Conservation (phyloP, 441 rosid genomes). For the Populus trichocarpa region DNA sequence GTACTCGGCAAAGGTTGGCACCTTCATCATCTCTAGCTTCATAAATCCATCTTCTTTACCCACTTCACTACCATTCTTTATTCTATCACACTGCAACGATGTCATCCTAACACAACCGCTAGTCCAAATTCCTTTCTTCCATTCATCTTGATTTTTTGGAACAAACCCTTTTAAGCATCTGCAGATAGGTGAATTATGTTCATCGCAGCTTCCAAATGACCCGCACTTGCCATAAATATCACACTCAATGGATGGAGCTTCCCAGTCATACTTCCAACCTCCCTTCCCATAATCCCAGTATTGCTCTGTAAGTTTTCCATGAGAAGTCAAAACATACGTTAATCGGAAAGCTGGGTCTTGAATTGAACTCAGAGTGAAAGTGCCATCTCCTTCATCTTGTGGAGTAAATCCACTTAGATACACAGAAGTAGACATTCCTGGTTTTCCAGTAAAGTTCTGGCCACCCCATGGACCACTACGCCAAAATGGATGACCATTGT, state of each 20-base stretch:
- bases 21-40: conserved; percentile 19
- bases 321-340: conserved; percentile 18
- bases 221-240: too few species aligned
- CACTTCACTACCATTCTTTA: conserved; percentile 13
- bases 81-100: conserved; percentile 21
- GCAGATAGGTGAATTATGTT: too few species aligned
- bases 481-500: conserved; percentile 30
- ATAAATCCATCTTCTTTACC: conserved; percentile 38
- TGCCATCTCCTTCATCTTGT: conserved; percentile 20
- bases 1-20: conserved; percentile 30
- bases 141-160: too few species aligned
- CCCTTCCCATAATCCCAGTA: neutral
- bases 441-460: conserved; percentile 33
- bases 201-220: too few species aligned
- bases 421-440: conserved; percentile 10
- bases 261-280: conserved; percentile 6
- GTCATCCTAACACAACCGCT: too few species aligned
- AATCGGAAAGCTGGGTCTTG: neutral
- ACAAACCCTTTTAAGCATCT: too few species aligned
- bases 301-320: conserved; percentile 11
- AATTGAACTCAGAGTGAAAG: neutral
- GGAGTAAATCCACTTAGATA: conserved; percentile 28
- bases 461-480: conserved; percentile 52
- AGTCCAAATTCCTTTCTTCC: too few species aligned
- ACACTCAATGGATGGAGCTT: neutral